These are phyloP conservation scores for Ceraceosorus guamensis DNA, from an alignment of 1,284 basidiomycete species.

Conservation along the genomic window DNA sequence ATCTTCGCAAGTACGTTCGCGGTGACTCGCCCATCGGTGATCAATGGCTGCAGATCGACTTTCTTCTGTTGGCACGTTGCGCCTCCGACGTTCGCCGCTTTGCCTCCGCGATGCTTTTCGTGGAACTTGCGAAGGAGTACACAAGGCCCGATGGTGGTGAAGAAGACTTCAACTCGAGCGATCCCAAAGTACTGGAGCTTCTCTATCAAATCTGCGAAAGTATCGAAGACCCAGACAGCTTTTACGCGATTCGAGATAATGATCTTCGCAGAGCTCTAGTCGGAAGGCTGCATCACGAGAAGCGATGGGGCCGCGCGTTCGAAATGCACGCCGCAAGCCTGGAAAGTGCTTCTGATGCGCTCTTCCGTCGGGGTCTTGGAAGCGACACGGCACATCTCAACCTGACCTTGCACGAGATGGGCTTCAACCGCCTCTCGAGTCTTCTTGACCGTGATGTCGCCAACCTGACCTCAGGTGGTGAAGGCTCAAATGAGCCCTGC, in stretches of 20 bases:
- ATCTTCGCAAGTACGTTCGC: constrained; percentile 61
- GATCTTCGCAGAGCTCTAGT: constrained; percentile 71
- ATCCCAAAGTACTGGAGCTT: constrained; percentile 18
- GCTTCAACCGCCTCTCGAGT: constrained; percentile 74
- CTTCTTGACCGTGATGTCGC: constrained; percentile 1
- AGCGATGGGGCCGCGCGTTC: constrained; percentile 83
- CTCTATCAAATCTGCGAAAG: constrained; percentile 84
- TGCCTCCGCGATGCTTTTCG: constrained; percentile 78
- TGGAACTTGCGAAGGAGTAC: constrained; percentile 70
- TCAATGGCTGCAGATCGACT: constrained; percentile 71
- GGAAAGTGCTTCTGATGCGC: constrained; percentile 50
- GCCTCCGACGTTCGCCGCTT: constrained; percentile 73
- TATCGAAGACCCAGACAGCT: constrained; percentile 94
- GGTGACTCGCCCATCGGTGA: constrained; percentile 55
- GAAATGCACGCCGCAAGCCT: constrained; percentile 76
- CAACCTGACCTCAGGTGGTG: no score
- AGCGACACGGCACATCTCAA: not conserved
- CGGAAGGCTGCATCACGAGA: constrained; percentile 81
- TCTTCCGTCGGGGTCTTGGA: not conserved
- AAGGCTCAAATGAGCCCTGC: no score
- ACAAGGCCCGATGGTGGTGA: constrained; percentile 23
- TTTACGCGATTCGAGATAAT: constrained; percentile 78
- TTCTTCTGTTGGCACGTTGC: constrained; percentile 62
- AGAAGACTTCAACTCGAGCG: not conserved
- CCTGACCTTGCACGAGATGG: constrained; percentile 65